Conservation (phyloP, 257 asterid species). For the Buddleja alternifolia region DNA sequence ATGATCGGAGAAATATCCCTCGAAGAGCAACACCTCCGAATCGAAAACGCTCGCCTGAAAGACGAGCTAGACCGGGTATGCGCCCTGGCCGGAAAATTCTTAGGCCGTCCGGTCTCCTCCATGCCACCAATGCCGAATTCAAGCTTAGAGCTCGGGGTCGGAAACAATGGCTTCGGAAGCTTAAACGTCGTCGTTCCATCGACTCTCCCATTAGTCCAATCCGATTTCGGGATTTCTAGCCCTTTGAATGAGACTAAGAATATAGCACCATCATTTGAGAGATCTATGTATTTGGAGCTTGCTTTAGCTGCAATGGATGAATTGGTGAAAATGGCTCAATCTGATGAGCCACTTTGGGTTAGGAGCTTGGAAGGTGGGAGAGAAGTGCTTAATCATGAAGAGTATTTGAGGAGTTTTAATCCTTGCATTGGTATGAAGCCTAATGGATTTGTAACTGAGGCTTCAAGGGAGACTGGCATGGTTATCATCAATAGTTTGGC, state of each 20-base stretch:
- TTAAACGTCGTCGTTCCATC: conserved; percentile 23
- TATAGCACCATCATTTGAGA: conserved; percentile 52
- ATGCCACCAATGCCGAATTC: conserved; percentile 49
- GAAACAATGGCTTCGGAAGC: conserved; percentile 56
- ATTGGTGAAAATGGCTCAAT: conserved; percentile 73
- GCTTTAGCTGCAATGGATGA: conserved; percentile 93
- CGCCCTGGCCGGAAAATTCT: conserved; percentile 48
- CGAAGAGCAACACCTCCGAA: conserved; percentile 63
- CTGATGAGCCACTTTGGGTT: conserved; percentile 80
- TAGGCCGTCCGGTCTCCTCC: conserved; percentile 51
- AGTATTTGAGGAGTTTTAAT: conserved; percentile 43
- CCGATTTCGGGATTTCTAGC: no score
- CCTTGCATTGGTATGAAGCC: conserved; percentile 56
- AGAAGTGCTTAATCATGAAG: conserved; percentile 51
- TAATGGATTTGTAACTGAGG: conserved; percentile 51
- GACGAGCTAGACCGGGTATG: conserved; percentile 65
- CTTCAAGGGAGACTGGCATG: conserved; percentile 52
- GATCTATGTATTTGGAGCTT: conserved; percentile 83
- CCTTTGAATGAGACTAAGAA: neutral
- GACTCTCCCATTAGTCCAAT: no score
- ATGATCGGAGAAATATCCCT: conserved; percentile 59
- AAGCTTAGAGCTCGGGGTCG: conserved; percentile 77
- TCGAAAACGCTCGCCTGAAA: conserved; percentile 60
- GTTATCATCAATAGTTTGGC: conserved; percentile 57
- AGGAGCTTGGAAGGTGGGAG: conserved; percentile 61